phyloP scores from a whole-genome alignment of 306 rosid species.

The Comarum palustre region DNA sequence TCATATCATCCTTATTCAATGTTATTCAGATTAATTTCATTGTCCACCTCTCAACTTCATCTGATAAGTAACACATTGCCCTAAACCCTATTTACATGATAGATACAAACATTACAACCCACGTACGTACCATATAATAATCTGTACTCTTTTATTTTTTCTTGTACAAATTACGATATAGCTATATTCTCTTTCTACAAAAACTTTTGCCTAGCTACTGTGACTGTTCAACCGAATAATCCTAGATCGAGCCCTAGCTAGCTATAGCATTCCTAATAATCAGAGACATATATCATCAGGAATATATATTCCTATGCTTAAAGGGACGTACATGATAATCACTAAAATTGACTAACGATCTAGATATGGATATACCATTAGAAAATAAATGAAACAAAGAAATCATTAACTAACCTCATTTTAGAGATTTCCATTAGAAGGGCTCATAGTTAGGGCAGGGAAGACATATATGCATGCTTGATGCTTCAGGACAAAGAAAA shows the following conservation, averaged over 20 bases:
- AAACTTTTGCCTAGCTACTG: neutral
- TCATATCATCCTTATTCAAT: neutral
- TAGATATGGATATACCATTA: too few species aligned
- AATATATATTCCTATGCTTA: neutral
- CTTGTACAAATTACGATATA: too few species aligned
- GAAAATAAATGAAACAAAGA: too few species aligned
- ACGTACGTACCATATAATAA: neutral
- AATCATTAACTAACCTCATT: too few species aligned
- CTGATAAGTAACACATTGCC: neutral
- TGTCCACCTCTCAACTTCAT: neutral
- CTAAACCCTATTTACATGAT: neutral
- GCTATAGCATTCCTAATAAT: neutral
- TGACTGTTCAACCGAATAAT: neutral
- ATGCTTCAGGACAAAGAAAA: neutral
- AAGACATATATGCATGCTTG: neutral
- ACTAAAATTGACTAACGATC: too few species aligned
- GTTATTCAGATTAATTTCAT: conserved; percentile 9
- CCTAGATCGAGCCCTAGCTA: neutral
- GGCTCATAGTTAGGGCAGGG: neutral
- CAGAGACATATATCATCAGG: neutral
- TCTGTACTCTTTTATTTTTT: neutral
- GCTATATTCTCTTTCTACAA: neutral
- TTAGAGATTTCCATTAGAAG: too few species aligned
- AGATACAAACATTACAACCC: neutral
- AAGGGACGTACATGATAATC: too few species aligned